Base-by-base conservation (phyloP, 2,329 filamentous ascomycete species). In the Cladosporium phlei region DNA sequence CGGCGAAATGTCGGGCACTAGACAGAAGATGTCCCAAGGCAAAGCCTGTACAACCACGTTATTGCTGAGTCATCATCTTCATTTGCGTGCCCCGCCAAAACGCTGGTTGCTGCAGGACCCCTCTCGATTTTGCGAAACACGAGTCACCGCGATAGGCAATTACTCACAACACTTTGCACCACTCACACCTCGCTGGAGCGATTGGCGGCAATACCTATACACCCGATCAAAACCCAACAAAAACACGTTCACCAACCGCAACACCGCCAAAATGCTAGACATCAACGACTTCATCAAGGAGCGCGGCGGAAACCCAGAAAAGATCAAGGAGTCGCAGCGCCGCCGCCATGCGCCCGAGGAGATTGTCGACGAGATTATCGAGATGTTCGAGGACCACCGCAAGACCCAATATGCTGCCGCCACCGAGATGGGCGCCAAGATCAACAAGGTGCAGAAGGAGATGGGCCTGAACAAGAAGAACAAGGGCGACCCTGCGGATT, bases 381-480 rank as follows among this genome's bases (percentile, higher is more conserved):
- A 77, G 17, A 73, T 94, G 64, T 96, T 86, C 66, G 86, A 95
- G 65, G 88, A 91, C 60, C 87, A 91, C 69, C 80, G 87, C 60
- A 82, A 77, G 71, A 88, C 58, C 7, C 55, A 65, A 25, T 61
- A 63, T 52, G 54, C 53, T 63, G 80, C 78, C 46, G 86, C 83
- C 6, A 88, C 83, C 16, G 88, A 95, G 66, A 78, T 93, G 57
- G 85, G 85, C 56, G 82, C 82, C 59, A 82, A 86, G 71, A 90
- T 95, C 69, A 97, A 97, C 71, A 82, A 79, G 16, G 78, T 88
- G 22, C 87, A 95, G 67, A 95, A 95, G 71, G 82, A 89, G 66
- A 95, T 97, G 63, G 88, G 86, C 14, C 74, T 79, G 61, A 94
- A 91, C 76, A 95, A 95, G 74, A 95, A 95, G 83, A 82, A 83